A percentile compares a stretch with the other conserved stretches of the same genome.
Conservation (phyloP, 2,329 filamentous ascomycete species). For the Aspergillus candidus region DNA sequence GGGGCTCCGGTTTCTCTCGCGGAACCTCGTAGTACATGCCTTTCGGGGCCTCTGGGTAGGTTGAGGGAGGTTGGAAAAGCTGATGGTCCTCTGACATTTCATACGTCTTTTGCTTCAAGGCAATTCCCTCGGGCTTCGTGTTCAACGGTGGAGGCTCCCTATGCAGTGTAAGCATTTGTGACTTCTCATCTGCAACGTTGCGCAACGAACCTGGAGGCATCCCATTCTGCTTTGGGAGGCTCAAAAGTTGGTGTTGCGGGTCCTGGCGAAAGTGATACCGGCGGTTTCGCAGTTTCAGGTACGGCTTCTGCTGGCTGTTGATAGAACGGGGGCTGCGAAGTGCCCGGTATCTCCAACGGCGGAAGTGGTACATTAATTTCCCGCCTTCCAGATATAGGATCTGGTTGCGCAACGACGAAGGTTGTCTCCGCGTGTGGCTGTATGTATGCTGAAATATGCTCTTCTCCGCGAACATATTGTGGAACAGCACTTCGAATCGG, state of each 20-base stretch:
- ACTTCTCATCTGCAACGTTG: conserved; percentile 7
- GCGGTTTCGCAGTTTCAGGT: conserved; percentile 38
- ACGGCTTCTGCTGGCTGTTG: conserved; percentile 38
- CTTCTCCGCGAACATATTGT: conserved; percentile 42
- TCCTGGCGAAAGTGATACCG: conserved; percentile 21
- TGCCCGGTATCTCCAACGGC: neutral
- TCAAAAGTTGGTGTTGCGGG: conserved; percentile 45
- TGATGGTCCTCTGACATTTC: conserved; percentile 71
- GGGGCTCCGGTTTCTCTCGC: conserved; percentile 48
- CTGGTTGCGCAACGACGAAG: neutral
- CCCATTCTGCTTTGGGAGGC: conserved; percentile 56
- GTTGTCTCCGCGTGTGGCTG: conserved; percentile 14
- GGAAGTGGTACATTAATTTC: conserved; percentile 2
- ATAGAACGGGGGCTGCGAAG: conserved; percentile 15
- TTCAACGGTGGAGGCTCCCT: conserved; percentile 58
- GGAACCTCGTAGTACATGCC: conserved; percentile 88
- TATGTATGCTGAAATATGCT: conserved; percentile 33
- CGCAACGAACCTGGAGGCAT: conserved; percentile 51
- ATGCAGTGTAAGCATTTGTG: conserved; percentile 17
- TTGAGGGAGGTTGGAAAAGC: conserved; percentile 68
- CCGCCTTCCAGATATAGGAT: neutral
- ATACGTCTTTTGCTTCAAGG: conserved; percentile 74
- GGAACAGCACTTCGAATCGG: conserved; percentile 35
- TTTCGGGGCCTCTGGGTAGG: conserved; percentile 76
- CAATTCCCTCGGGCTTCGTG: conserved; percentile 76